Evolutionary conservation across 1,139 yeast genomes (phyloP), one percentile per base, ranked within the genome.

Genomic region (Yamadazyma membranifaciens): DNA sequence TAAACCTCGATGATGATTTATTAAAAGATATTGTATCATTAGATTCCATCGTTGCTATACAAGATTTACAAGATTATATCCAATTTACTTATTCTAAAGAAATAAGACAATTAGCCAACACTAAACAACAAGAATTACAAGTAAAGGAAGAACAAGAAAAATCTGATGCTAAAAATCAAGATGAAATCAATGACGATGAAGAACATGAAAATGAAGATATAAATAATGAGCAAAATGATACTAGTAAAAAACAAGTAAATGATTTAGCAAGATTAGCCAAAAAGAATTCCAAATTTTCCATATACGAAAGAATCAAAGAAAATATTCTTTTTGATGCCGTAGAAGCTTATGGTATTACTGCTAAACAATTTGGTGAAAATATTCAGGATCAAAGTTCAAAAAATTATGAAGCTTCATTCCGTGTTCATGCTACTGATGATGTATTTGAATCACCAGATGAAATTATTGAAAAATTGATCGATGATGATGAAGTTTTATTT

Each of bases 301-400:
- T 80, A 16, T 88, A 78, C 56, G 98, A 91, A 58, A 80, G 92
- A 53, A 78, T 91, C 47, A 80, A 83, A 50, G 67, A 70, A 6
- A 83, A 91, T 55, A 73, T 77, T 12, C 63, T 89, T 32, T 87
- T 81, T 56, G 78, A 80, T 46, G 78, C 87, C 4, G 83, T 91
- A 6, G 68, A 77, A 43, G 83, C 85, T 2, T 78, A 82, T 51
- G 97, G 97, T 47, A 81, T 91, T 36, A 68, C 83, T 22, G 83
- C 95, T 2, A 83, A 78, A 48, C 81, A 87, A 50, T 80, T 87
- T 55, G 96, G 95, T 43, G 95, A 87, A 53, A 91, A 91, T 57
- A 80, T 89, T 29, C 78, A 77, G 43, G 80, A 88, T 31, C 82
- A 78, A 52, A 66, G 73, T 45, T 59, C 69, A 2, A 70, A 70